These are phyloP conservation scores for Haberlea rhodopensis DNA, from an alignment of 257 asterid genomes.

Conservation along the genomic window DNA sequence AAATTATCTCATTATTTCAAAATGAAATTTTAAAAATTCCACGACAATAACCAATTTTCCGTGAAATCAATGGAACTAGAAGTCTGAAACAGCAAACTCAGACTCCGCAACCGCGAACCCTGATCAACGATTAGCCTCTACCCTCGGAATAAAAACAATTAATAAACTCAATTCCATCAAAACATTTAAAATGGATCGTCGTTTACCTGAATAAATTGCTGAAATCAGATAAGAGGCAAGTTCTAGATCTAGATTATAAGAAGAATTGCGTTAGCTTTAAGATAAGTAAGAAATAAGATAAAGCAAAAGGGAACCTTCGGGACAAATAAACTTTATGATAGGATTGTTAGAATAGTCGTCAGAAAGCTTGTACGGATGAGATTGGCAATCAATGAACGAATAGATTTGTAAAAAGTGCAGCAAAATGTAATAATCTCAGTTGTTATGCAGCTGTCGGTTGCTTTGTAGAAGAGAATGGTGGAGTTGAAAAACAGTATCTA, in stretches of 20 bases:
- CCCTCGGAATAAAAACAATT: constrained; percentile 1
- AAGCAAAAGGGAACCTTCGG: constrained; percentile 23
- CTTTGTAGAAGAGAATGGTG: neutral
- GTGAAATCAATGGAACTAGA: no score
- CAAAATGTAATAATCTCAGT: constrained; percentile 3
- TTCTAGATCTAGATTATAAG: constrained; percentile 27
- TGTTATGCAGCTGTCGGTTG: constrained; percentile 1
- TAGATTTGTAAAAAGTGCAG: neutral
- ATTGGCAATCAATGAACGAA: neutral
- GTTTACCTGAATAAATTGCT: constrained; percentile 26
- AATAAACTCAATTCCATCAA: neutral
- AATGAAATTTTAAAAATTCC: no score
- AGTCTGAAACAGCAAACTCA: no score
- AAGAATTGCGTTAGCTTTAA: constrained; percentile 33
- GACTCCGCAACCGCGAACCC: no score
- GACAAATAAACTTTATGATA: constrained; percentile 24
- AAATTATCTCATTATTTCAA: no score
- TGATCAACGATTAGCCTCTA: constrained; percentile 12
- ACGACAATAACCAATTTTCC: no score
- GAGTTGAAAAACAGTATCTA: neutral
- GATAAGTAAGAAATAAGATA: constrained; percentile 22
- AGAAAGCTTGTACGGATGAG: constrained; percentile 15
- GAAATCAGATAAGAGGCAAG: constrained; percentile 17
- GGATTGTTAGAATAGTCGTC: constrained; percentile 2
- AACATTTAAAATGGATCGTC: neutral